phyloP scores from a whole-genome alignment of 2,329 filamentous ascomycete species.

The Periconia sp. region DNA sequence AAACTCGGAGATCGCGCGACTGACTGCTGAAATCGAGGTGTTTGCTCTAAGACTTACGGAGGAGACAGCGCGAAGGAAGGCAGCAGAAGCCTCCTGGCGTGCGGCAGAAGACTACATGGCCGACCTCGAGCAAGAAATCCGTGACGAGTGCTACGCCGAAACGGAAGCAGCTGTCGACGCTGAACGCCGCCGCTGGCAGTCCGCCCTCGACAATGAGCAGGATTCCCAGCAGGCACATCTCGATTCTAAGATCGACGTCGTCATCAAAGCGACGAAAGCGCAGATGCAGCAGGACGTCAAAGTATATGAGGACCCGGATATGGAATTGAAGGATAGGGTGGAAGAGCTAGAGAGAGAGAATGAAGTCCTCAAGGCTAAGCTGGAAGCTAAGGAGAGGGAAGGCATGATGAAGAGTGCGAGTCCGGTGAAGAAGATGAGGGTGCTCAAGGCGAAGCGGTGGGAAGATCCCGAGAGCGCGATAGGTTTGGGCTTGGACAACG shows the following conservation, averaged over 20 bases:
- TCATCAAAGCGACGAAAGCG: slow-evolving; percentile 61
- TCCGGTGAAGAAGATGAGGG: slow-evolving; percentile 57
- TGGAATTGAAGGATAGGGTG: slow-evolving; percentile 43
- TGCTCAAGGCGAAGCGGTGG: slow-evolving; percentile 58
- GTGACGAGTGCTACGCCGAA: slow-evolving; percentile 86
- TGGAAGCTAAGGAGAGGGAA: slow-evolving; percentile 51
- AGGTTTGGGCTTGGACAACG: slow-evolving; percentile 19
- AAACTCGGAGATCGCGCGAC: slow-evolving; percentile 78
- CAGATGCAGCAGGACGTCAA: slow-evolving; percentile 41
- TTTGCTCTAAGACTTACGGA: slow-evolving; percentile 72
- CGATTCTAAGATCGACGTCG: slow-evolving; percentile 83
- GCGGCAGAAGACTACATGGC: slow-evolving; percentile 69
- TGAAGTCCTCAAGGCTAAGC: slow-evolving; percentile 40
- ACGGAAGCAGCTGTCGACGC: slow-evolving; percentile 79
- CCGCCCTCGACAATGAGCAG: slow-evolving; percentile 74
- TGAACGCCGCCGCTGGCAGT: slow-evolving; percentile 83
- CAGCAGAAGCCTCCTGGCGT: slow-evolving; percentile 75
- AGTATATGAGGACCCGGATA: slow-evolving; percentile 51
- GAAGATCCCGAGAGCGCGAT: slow-evolving; percentile 40
- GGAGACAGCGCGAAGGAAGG: slow-evolving; percentile 72
- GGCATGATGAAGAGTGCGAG: slow-evolving; percentile 44
- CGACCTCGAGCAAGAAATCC: slow-evolving; percentile 81
- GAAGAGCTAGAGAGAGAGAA: slow-evolving; percentile 55
- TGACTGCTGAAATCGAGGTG: slow-evolving; percentile 77
- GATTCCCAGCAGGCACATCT: slow-evolving; percentile 84